Base-by-base conservation (phyloP, 352 stramenopile genomes). In the Phytophthora meadii region DNA sequence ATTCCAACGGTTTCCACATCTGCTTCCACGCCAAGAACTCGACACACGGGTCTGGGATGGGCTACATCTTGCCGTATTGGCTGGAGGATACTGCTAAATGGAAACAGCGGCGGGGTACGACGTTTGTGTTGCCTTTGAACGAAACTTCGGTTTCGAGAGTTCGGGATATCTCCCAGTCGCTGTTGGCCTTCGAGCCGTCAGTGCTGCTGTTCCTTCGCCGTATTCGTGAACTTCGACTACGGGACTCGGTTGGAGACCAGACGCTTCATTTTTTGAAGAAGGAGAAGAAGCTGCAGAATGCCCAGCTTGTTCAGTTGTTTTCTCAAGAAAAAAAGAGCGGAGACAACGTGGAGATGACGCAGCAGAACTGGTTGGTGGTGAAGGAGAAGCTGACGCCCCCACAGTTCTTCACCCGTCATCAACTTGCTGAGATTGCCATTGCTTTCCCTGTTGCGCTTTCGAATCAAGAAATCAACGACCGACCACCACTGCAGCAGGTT, bases 1-100 rank as follows among this genome's bases (percentile, higher is more conserved):
- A 97, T 65, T 96, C 88, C 44, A 96, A 96, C 47, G 89, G 89
- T 14, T 95, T 93, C 52, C 88, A 94, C 57, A 84, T 94, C 19
- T 82, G 80, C 45, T 97, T 96, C 49, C 70, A 87, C 68, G 77
- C 86, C n/a, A 81, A 79, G 22, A 81, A 77, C 25, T 58, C 76
- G 0, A 48, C 80, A 3, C 64, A 81, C 9, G 78, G 74, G 1
- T 66, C 57, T 46, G 81, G 81, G 0, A 77, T 96, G 42, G 83
- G 86, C 0, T 95, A 94, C 63, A 92, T 94, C 19, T 69, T 94
- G 9, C 88, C 85, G 22, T 82, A 90, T 65, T 97, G 86, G 87
- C 76, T 95, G 28, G 71, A 87, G 1, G 71, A 88, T 47, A 45
- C 28, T 1, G 36, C 68, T 10, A 54, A 66, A 17, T 94, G 83